phyloP scores from a whole-genome alignment of 805 yeast genomes.

The Groenewaldozyma salmanticensis region DNA sequence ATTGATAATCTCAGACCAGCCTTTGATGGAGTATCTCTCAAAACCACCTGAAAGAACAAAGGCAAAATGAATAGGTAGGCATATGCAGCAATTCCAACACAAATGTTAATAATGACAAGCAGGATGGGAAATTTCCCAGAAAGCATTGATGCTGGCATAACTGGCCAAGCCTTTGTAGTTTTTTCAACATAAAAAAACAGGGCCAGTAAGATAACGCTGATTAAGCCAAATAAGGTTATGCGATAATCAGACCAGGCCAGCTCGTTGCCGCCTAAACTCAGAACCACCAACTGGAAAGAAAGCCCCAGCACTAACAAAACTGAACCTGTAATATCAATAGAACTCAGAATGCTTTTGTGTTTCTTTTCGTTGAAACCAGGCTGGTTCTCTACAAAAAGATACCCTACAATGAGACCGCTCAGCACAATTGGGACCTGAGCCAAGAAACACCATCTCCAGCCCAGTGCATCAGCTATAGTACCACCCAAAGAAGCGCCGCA shows the following conservation, averaged over 20 bases:
- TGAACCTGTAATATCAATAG: constrained; percentile 7
- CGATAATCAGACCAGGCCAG: constrained; percentile 6
- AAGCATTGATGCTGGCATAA: constrained; percentile 7
- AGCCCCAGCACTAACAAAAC: constrained; percentile 4
- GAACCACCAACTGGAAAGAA: constrained; percentile 4
- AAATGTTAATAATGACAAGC: constrained; percentile 5
- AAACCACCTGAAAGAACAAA: constrained; percentile 11
- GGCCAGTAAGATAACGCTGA: constrained; percentile 5
- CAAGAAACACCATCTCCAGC: constrained; percentile 13
- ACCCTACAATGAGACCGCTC: constrained; percentile 5
- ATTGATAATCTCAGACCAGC: constrained; percentile 11
- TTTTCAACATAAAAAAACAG: constrained; percentile 4
- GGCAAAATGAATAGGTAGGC: constrained; percentile 9
- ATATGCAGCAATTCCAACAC: constrained; percentile 9
- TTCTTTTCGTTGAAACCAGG: not conserved
- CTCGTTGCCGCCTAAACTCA: constrained; percentile 9
- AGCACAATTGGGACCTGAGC: constrained; percentile 8
- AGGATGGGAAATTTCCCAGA: constrained; percentile 1
- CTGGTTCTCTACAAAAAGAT: constrained; percentile 6
- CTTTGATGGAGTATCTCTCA: constrained; percentile 8
- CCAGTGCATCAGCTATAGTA: constrained; percentile 28
- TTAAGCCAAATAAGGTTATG: constrained; percentile 3
- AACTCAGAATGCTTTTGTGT: not conserved
- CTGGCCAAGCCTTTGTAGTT: constrained; percentile 6
- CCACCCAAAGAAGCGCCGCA: constrained; percentile 55